A percentile compares a stretch with the other conserved stretches of the same genome.
These are phyloP conservation scores for Cryptomeria japonica DNA, from an alignment of 75 land plant genomes.

Conservation along the genomic window DNA sequence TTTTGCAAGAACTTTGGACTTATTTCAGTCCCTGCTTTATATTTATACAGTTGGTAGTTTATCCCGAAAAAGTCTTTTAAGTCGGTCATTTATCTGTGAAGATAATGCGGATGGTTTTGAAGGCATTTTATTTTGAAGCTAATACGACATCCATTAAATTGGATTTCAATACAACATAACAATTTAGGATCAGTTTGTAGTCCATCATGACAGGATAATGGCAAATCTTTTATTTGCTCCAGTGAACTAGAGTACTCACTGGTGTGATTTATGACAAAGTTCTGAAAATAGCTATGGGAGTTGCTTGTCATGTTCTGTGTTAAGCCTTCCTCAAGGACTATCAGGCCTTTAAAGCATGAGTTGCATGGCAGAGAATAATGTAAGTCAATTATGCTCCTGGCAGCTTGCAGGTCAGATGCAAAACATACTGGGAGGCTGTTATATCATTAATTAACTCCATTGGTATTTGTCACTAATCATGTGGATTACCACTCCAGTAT, in stretches of 20 bases:
- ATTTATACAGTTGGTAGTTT: conserved; percentile 1
- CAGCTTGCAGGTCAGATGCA: neutral
- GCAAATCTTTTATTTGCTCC: neutral
- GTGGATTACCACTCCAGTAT: neutral
- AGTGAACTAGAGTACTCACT: neutral
- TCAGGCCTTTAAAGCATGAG: neutral
- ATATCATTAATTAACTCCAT: neutral
- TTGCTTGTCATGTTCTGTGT: neutral
- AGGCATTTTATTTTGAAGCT: neutral
- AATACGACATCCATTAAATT: conserved; percentile 3
- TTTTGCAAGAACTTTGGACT: neutral
- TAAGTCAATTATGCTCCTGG: neutral
- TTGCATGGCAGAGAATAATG: neutral
- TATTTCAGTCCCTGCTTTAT: neutral
- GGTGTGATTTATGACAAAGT: neutral
- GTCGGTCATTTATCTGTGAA: neutral
- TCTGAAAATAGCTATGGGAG: neutral
- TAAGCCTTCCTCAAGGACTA: neutral
- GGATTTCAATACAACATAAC: neutral
- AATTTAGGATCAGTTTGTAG: neutral
- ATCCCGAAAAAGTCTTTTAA: neutral
- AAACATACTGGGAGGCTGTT: neutral
- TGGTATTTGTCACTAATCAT: neutral
- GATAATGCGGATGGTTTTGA: conserved; percentile 1
- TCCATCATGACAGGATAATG: neutral